Percentiles rank a stretch among this genome's conserved stretches.
phyloP scores from a whole-genome alignment of 768 basidiomycete genomes.

The Naganishia randhawae region DNA sequence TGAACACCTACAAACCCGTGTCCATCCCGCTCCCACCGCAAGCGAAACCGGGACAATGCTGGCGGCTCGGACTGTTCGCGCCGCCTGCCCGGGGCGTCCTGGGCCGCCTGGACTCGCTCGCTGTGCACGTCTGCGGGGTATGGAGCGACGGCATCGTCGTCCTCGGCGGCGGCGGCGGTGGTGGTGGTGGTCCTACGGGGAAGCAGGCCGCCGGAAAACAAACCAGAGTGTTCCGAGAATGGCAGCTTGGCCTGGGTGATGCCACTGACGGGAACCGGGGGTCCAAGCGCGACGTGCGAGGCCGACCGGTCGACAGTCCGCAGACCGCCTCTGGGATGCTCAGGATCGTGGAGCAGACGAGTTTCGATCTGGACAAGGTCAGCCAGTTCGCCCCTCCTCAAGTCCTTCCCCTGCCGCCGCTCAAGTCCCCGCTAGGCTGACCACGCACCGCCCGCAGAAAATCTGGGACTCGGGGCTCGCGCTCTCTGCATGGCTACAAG shows the following conservation, averaged over 20 bases:
- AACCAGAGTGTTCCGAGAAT: slow-evolving; percentile 25
- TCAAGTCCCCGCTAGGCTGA: too few relatives aligned
- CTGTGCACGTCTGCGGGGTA: slow-evolving; percentile 35
- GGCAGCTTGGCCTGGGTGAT: background rate
- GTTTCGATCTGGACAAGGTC: slow-evolving; percentile 91
- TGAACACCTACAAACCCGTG: slow-evolving; percentile 72
- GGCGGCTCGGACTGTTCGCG: slow-evolving; percentile 61
- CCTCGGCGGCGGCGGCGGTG: too few relatives aligned
- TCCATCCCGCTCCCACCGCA: slow-evolving; percentile 62
- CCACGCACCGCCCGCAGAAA: slow-evolving; percentile 80
- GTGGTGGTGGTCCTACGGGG: too few relatives aligned
- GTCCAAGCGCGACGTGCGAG: slow-evolving; percentile 5
- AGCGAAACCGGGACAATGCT: slow-evolving; percentile 59
- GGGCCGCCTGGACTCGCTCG: slow-evolving; percentile 1
- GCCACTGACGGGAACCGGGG: background rate
- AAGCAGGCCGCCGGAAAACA: slow-evolving; percentile 23
- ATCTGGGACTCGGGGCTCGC: slow-evolving; percentile 93
- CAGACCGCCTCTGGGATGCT: slow-evolving; percentile 50
- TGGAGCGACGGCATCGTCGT: slow-evolving; percentile 45
- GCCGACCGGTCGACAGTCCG: slow-evolving; percentile 13
- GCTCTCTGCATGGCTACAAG: slow-evolving; percentile 70
- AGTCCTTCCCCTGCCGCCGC: too few relatives aligned
- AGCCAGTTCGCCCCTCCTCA: slow-evolving; percentile 33
- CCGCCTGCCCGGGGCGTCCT: slow-evolving; percentile 6
- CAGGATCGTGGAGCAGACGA: slow-evolving; percentile 70